A percentile compares a stretch with the other conserved stretches of the same genome.
Conservation (phyloP, 2,329 filamentous ascomycete genomes). For the Arthrinium phaeospermum region DNA sequence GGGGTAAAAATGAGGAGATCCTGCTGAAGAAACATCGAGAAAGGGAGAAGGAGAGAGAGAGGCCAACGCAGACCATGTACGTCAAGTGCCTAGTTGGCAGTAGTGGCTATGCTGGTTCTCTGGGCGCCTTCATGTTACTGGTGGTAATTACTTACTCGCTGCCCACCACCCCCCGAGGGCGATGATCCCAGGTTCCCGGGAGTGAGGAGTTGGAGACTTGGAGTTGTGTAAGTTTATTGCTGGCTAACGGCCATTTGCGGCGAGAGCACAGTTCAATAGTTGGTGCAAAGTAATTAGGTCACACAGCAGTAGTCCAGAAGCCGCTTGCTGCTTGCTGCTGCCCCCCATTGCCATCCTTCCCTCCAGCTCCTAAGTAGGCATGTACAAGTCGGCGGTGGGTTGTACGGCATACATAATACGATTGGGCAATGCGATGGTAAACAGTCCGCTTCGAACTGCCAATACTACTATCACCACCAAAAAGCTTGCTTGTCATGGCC, state of each 20-base stretch:
- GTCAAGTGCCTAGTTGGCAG: neutral
- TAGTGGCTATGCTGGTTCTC: neutral
- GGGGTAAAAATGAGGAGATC: neutral
- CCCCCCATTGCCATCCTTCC: neutral
- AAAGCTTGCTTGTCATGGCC: constrained; percentile 14
- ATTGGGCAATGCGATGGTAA: neutral
- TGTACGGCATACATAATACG: neutral
- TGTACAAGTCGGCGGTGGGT: neutral
- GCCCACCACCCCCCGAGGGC: neutral
- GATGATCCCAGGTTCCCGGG: constrained; percentile 13
- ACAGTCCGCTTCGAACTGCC: constrained; percentile 1
- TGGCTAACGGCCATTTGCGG: neutral
- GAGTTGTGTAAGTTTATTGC: neutral
- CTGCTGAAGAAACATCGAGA: neutral
- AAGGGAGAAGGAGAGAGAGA: neutral
- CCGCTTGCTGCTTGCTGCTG: neutral
- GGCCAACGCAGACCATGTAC: neutral
- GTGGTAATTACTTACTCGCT: constrained; percentile 9
- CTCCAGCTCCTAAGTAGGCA: neutral
- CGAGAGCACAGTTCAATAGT: neutral
- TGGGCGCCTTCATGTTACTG: neutral
- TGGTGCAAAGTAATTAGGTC: neutral
- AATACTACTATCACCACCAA: neutral
- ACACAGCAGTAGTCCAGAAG: neutral
- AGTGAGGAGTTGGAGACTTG: neutral